A percentile compares a stretch with the other conserved stretches of the same genome.
phyloP scores from a whole-genome alignment of 768 basidiomycete genomes.

The Cyclocybe cylindracea region DNA sequence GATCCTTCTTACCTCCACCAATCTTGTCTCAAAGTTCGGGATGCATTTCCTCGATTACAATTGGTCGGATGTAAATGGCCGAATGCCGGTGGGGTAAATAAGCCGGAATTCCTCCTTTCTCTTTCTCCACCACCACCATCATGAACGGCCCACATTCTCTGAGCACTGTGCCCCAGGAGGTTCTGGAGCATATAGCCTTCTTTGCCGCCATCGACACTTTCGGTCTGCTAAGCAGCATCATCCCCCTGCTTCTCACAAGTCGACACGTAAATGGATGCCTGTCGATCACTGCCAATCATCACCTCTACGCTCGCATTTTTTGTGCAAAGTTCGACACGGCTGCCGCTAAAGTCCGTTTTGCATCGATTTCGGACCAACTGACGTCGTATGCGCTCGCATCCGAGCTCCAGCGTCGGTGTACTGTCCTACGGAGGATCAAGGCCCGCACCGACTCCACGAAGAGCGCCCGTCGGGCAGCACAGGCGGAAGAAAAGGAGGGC shows the following conservation, averaged over 20 bases:
- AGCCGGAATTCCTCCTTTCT: too few relatives aligned
- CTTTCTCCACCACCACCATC: slow-evolving; percentile 9
- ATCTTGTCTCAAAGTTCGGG: not conserved
- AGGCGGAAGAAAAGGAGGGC: slow-evolving; percentile 16
- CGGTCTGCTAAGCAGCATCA: slow-evolving; percentile 62
- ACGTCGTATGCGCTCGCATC: slow-evolving; percentile 49
- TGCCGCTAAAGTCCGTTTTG: slow-evolving; percentile 49
- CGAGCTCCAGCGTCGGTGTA: slow-evolving; percentile 68
- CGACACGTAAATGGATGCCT: slow-evolving; percentile 49
- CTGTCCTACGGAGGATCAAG: slow-evolving; percentile 57
- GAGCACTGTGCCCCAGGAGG: slow-evolving; percentile 66
- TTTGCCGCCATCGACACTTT: slow-evolving; percentile 52
- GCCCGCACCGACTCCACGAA: slow-evolving; percentile 38
- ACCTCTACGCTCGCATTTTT: slow-evolving; percentile 76
- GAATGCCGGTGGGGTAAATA: too few relatives aligned
- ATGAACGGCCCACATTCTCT: slow-evolving; percentile 35
- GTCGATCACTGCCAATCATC: slow-evolving; percentile 55
- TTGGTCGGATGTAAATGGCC: not conserved
- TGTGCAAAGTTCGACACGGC: slow-evolving; percentile 63
- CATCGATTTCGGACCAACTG: slow-evolving; percentile 31
- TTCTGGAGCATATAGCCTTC: slow-evolving; percentile 78
- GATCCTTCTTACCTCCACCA: slow-evolving; percentile 4
- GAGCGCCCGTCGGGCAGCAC: slow-evolving; percentile 19
- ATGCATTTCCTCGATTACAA: not conserved
- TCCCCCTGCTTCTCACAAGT: slow-evolving; percentile 56